Evolutionary conservation across 2,329 filamentous ascomycete species (phyloP).

Genomic region (Verticillium isaacii): DNA sequence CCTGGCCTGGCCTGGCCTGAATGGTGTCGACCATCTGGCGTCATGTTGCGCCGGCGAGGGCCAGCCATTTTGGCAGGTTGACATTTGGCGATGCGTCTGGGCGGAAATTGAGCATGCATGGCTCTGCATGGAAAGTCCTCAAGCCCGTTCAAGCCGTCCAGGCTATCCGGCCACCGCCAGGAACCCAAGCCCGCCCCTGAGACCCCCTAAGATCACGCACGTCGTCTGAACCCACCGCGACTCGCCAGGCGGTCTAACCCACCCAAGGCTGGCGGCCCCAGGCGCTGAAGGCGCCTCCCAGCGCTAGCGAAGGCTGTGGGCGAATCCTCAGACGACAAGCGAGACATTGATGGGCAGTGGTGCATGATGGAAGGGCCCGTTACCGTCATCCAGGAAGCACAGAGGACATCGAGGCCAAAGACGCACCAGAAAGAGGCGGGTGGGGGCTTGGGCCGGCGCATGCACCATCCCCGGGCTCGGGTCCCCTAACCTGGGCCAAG

Average conservation of each 20-base stretch:
- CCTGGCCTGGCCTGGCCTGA: background rate
- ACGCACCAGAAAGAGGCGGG: background rate
- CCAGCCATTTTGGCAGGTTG: background rate
- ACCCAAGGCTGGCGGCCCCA: background rate
- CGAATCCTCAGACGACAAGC: conserved; percentile 3
- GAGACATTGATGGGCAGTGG: background rate
- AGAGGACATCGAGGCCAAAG: background rate
- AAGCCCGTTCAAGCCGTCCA: background rate
- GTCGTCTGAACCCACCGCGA: background rate
- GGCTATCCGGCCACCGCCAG: background rate
- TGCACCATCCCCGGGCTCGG: background rate
- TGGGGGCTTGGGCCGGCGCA: background rate
- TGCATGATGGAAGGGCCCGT: background rate
- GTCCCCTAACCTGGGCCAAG: background rate
- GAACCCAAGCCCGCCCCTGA: background rate
- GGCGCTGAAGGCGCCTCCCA: conserved; percentile 2
- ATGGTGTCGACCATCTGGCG: background rate
- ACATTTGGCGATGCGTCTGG: background rate
- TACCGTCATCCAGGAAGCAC: background rate
- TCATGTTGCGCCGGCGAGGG: background rate
- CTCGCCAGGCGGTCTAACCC: background rate
- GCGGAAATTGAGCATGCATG: background rate
- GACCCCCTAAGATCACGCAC: background rate
- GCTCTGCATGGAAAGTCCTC: background rate
- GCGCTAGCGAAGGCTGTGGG: conserved; percentile 5